Conservation (phyloP, 2,329 filamentous ascomycete species). For the Botryotinia calthae region DNA sequence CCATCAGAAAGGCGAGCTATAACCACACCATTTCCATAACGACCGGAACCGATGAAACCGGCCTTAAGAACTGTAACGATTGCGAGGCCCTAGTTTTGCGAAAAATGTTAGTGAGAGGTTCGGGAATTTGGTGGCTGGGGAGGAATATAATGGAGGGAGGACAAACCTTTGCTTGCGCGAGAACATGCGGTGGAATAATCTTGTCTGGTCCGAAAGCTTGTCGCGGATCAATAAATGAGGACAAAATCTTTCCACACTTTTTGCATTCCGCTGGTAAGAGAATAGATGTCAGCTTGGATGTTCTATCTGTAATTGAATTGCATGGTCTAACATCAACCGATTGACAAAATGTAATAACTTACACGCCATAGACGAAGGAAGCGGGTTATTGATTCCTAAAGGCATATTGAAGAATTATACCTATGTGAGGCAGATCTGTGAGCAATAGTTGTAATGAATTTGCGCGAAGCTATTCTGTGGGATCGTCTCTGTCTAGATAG, state of each 20-base stretch:
- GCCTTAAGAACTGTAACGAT: slow-evolving; percentile 85
- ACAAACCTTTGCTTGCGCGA: slow-evolving; percentile 83
- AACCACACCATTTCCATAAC: slow-evolving; percentile 79
- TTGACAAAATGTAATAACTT: slow-evolving; percentile 43
- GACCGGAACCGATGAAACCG: slow-evolving; percentile 78
- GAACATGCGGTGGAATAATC: slow-evolving; percentile 86
- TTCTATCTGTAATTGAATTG: not conserved
- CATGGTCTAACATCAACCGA: slow-evolving; percentile 17
- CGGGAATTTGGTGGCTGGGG: not conserved
- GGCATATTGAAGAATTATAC: slow-evolving; percentile 22
- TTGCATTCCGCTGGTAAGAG: slow-evolving; percentile 78
- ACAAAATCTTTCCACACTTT: slow-evolving; percentile 93
- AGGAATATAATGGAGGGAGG: not conserved
- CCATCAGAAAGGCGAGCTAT: slow-evolving; percentile 76
- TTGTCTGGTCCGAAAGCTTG: slow-evolving; percentile 96
- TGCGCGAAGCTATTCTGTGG: not conserved
- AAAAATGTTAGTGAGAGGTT: slow-evolving; percentile 18
- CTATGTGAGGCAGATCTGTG: not conserved
- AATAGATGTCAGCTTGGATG: slow-evolving; percentile 20
- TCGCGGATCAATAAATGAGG: slow-evolving; percentile 89
- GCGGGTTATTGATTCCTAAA: slow-evolving; percentile 66
- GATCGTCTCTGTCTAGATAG: not conserved
- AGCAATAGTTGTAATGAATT: slow-evolving; percentile 2
- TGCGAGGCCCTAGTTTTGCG: slow-evolving; percentile 62
- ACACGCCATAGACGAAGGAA: slow-evolving; percentile 67